Evolutionary conservation across 1,284 basidiomycete genomes (phyloP).

Genomic region (Fistulinella cinereoalba): DNA sequence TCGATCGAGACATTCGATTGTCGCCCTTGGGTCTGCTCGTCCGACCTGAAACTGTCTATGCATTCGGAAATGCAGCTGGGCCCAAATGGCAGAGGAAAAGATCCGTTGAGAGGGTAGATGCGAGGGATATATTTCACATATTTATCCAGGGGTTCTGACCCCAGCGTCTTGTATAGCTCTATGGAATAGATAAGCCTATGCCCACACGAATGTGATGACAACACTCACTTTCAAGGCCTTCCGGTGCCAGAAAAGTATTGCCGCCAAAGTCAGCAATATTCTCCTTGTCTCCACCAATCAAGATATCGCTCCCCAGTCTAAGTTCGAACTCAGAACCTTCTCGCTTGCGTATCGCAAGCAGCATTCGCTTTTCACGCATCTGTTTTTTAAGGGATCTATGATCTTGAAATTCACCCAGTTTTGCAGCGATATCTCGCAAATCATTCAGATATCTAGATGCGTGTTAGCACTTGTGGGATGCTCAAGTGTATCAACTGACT

Average conservation of each 20-base stretch:
- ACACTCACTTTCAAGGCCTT: not conserved
- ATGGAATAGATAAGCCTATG: not conserved
- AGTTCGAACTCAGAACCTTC: not conserved
- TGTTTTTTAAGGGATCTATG: conserved; percentile 7
- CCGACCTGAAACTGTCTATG: conserved; percentile 6
- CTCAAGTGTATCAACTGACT: conserved; percentile 5
- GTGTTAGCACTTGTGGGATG: conserved; percentile 5
- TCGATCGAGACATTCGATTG: conserved; percentile 4
- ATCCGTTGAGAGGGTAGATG: not conserved
- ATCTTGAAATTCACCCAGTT: conserved; percentile 14
- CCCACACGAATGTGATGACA: not conserved
- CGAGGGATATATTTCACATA: not conserved
- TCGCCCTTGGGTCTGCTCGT: conserved; percentile 7
- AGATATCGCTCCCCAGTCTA: not conserved
- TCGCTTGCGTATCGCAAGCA: conserved; percentile 11
- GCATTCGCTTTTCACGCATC: conserved; percentile 21
- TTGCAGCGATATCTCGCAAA: conserved; percentile 18
- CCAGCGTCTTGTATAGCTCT: not conserved
- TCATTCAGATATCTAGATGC: conserved; percentile 22
- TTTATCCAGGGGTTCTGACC: not conserved
- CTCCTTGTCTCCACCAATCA: not conserved
- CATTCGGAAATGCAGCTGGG: not conserved
- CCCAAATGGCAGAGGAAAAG: not conserved
- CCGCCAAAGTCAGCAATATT: not conserved
- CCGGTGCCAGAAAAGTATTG: not conserved